Base-by-base conservation (phyloP, 2,329 filamentous ascomycete species). In the Neocucurbitaria cava region DNA sequence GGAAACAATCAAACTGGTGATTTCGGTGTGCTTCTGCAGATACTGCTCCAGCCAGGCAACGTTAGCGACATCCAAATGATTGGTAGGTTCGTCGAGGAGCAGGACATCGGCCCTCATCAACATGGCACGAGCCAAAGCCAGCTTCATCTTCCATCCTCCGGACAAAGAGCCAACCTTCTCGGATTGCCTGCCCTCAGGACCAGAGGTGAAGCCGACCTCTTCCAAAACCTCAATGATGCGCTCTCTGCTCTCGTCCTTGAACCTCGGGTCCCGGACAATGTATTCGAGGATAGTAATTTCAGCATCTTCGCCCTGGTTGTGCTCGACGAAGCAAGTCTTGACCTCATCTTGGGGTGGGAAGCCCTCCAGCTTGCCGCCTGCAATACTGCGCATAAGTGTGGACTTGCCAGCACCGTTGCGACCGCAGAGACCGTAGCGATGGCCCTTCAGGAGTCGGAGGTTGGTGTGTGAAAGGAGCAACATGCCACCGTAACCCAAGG, bases 91-190 rank as follows among this genome's bases (percentile, higher is more conserved):
- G 84, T 99, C 95, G 53, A 99, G 87, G 46, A 99, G 83, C 54
- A 99, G 85, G 46, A 99, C 93, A 75, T 99, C 95, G n/a, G 95
- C 94, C 72, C 89, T 90, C 83, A 95, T 91, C 70, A 99, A 85
- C 93, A 99, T 98, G 61, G 95, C 95, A 70, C 95, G 87, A 47
- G 95, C 95, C 76, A 99, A 80, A 63, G 95, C 95, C 58, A 99
- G 82, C 87, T 99, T 99, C 95, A 99, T 99, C 86, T 98, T 98
- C 95, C 95, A 99, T 74, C 95, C 95, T 79, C 95, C 95, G 39
- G 95, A 98, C 31, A 99, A 81, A 18, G 94, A 97, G 66, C 95
- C 95, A 54, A 99, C 95, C 68, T 89, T 91, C 75, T 97, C 87
- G 5, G 88, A 85, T 77, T 98, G 95, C 56, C 92, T 87, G 55